Evolutionary conservation across 2,329 filamentous ascomycete genomes (phyloP), one percentile per base, ranked within the genome.

Genomic region (Nothophoma quercina): DNA sequence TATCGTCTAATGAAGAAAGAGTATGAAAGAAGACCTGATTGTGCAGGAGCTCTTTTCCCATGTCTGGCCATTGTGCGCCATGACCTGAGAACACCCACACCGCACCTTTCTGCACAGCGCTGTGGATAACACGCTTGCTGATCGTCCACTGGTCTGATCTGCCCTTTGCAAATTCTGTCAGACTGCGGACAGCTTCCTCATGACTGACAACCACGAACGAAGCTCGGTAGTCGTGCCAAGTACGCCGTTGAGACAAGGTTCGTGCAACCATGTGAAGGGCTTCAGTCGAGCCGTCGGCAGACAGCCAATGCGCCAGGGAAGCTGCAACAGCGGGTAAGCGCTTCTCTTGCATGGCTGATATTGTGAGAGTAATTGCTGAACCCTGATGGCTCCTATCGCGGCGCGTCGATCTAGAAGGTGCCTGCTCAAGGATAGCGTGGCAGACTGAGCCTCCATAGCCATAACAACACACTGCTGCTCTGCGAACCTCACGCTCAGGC

Each of bases 391-490:
- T 5, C 13, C 21, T n/a, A n/a, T n/a, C n/a, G n/a, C n/a, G n/a
- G n/a, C n/a, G n/a, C n/a, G n/a, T 7, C 8, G n/a, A 8, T 21
- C 4, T 16, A 10, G 13, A 19, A 30, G 64, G 16, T 49, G 56
- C 77, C 52, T 63, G 49, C 25, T 81, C 77, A 21, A 81, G 40
- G 23, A 81, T 74, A 0, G 70, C 70, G 53, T 79, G 76, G 1
- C 75, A 72, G 32, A 77, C 77, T 2, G 75, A 71, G 7, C 76
- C 77, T 3, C 77, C 76, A 38, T 76, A 75, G 2, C 77, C 79
- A 52, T 80, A 81, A 10, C 76, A 76, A 48, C 77, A 80, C 1
- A 81, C 68, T 22, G 75, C 75, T 7, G 75, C 77, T 22, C 77
- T 66, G 19, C 56, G 63, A 12, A 39, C 22, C 2, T 42, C 38